A percentile compares a stretch with the other conserved stretches of the same genome.
Evolutionary conservation across 768 basidiomycete species (phyloP).

Genomic region (Obba rivulosa): DNA sequence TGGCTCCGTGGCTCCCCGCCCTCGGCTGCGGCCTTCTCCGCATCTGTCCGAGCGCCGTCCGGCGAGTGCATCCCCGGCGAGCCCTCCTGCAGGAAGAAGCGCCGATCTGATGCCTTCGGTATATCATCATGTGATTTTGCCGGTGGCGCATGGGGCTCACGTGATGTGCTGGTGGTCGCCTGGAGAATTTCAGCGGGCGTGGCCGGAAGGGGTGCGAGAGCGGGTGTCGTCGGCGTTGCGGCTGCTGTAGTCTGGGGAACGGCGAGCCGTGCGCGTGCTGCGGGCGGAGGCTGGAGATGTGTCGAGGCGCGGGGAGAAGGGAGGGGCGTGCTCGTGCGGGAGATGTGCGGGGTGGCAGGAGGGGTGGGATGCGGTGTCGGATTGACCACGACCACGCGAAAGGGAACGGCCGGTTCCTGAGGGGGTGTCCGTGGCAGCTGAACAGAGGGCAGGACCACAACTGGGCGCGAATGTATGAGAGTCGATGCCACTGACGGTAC

Average conservation of each 20-base stretch:
- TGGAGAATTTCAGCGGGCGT: background rate
- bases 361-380: conserved; percentile 79
- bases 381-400: conserved; percentile 63
- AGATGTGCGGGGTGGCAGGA: conserved; percentile 53
- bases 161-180: conserved; percentile 1
- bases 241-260: conserved; percentile 4
- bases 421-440: conserved; percentile 21
- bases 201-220: background rate
- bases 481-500: conserved; percentile 2
- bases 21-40: background rate
- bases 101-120: conserved; percentile 33
- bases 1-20: conserved; percentile 12
- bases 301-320: conserved; percentile 24
- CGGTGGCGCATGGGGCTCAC: background rate
- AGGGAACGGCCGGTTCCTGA: conserved; percentile 30
- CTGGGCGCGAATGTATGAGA: conserved; percentile 20
- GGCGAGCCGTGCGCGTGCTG: conserved; percentile 15
- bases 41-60: conserved; percentile 17
- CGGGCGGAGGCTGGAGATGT: conserved; percentile 24
- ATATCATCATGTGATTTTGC: conserved; percentile 21
- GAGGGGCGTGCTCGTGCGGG: conserved; percentile 21
- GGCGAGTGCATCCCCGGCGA: conserved; percentile 36
- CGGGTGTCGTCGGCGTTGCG: background rate
- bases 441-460: conserved; percentile 17
- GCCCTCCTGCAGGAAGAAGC: conserved; percentile 39